These are phyloP conservation scores for Podospora tetraspora DNA, from an alignment of 495 filamentous ascomycete species.

Conservation along the genomic window DNA sequence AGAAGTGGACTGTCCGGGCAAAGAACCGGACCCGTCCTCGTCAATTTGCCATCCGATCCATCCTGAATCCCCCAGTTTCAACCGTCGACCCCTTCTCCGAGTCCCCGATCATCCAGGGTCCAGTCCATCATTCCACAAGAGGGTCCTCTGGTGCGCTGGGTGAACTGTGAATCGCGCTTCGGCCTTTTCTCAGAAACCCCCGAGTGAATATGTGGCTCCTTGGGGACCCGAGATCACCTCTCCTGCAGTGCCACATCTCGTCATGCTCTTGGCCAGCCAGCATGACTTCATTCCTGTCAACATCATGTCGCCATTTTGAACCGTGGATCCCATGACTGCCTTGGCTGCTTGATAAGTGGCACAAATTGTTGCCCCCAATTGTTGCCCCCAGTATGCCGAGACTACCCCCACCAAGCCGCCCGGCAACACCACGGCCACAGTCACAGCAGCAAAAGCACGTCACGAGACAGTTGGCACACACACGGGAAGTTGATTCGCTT, in stretches of 20 bases:
- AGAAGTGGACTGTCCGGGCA: background rate
- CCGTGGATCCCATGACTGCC: background rate
- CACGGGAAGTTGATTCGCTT: constrained; percentile 28
- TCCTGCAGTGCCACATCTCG: background rate
- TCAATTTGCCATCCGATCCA: background rate
- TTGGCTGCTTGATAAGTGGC: background rate
- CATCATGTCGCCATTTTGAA: background rate
- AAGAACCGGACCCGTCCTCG: background rate
- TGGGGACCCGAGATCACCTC: too few species aligned
- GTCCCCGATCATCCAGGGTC: background rate
- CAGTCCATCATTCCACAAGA: background rate
- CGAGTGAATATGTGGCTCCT: too few species aligned
- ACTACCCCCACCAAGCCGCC: constrained; percentile 3
- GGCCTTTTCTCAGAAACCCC: background rate
- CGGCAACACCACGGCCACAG: background rate
- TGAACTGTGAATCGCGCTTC: background rate
- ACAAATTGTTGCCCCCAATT: background rate
- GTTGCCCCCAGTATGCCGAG: background rate
- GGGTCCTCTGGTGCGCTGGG: background rate
- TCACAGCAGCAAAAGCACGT: constrained; percentile 8
- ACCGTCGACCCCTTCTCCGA: background rate
- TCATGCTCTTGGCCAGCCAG: background rate
- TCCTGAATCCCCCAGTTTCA: background rate
- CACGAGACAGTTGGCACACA: constrained; percentile 9
- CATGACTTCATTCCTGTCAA: background rate